These are phyloP conservation scores for Cucurbitaria berberidis DNA, from an alignment of 2,329 filamentous ascomycete genomes.

Conservation along the genomic window DNA sequence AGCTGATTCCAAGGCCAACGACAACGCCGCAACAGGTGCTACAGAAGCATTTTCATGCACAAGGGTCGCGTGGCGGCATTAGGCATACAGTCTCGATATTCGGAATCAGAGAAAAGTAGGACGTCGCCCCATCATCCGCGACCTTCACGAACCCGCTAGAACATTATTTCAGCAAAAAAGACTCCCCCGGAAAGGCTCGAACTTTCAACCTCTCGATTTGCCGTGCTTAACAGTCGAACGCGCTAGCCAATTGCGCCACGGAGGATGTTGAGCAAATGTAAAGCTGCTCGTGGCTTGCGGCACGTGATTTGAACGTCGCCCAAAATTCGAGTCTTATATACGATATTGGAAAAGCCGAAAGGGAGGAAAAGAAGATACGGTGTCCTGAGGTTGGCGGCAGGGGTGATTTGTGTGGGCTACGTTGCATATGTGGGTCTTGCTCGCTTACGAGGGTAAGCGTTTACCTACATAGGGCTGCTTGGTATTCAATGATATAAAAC, in stretches of 20 bases:
- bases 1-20: too few relatives aligned
- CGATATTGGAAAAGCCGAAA: background rate
- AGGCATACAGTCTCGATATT: too few relatives aligned
- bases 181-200: constrained; percentile 44
- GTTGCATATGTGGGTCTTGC: constrained; percentile 9
- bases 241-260: constrained; percentile 63
- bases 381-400: background rate
- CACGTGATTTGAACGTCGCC: constrained; percentile 15
- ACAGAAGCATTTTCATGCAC: too few relatives aligned
- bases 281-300: constrained; percentile 19
- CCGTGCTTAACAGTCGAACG: constrained; percentile 63
- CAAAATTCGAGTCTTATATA: background rate
- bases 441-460: constrained; percentile 7
- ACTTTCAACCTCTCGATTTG: constrained; percentile 43
- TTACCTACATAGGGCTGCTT: background rate
- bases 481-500: background rate
- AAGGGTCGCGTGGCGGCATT: too few relatives aligned
- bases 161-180: constrained; percentile 18
- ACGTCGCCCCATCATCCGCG: too few relatives aligned
- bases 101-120: too few relatives aligned
- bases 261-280: constrained; percentile 34
- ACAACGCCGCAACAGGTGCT: too few relatives aligned
- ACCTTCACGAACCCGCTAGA: too few relatives aligned
- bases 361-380: background rate
- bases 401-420: background rate